phyloP scores from a whole-genome alignment of 2,329 filamentous ascomycete species.

The Xylaria sp. region DNA sequence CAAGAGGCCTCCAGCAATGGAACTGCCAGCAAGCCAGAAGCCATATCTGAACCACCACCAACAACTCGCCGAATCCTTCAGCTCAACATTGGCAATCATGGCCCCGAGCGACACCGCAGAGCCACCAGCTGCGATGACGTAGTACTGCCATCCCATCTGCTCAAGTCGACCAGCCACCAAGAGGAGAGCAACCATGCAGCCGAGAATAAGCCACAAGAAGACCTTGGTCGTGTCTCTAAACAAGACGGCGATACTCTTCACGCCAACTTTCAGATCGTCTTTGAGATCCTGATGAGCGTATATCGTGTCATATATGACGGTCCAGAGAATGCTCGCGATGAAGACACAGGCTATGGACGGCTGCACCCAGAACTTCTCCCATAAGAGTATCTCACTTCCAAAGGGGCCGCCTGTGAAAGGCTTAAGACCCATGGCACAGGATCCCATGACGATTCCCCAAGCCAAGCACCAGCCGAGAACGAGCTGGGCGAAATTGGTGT shows the following conservation, averaged over 20 bases:
- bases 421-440: constrained; percentile 43
- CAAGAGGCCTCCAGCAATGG: constrained; percentile 45
- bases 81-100: constrained; percentile 47
- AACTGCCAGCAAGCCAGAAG: constrained; percentile 47
- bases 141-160: constrained; percentile 40
- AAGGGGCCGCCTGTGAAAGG: constrained; percentile 43
- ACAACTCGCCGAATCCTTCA: constrained; percentile 46
- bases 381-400: constrained; percentile 13
- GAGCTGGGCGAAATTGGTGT: constrained; percentile 51
- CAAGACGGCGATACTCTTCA: constrained; percentile 50
- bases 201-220: constrained; percentile 40
- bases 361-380: constrained; percentile 38
- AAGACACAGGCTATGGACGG: constrained; percentile 44
- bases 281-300: constrained; percentile 51
- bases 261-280: constrained; percentile 49
- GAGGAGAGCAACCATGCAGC: constrained; percentile 42
- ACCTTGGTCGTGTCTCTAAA: constrained; percentile 45
- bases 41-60: constrained; percentile 50
- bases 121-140: constrained; percentile 42
- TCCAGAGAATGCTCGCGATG: constrained; percentile 48
- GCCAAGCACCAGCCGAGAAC: constrained; percentile 51
- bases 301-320: constrained; percentile 51
- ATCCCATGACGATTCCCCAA: constrained; percentile 49
- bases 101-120: constrained; percentile 42
- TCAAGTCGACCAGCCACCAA: constrained; percentile 37